These are phyloP conservation scores for Dothiorella sarmentorum DNA, from an alignment of 2,329 filamentous ascomycete species.

Conservation along the genomic window DNA sequence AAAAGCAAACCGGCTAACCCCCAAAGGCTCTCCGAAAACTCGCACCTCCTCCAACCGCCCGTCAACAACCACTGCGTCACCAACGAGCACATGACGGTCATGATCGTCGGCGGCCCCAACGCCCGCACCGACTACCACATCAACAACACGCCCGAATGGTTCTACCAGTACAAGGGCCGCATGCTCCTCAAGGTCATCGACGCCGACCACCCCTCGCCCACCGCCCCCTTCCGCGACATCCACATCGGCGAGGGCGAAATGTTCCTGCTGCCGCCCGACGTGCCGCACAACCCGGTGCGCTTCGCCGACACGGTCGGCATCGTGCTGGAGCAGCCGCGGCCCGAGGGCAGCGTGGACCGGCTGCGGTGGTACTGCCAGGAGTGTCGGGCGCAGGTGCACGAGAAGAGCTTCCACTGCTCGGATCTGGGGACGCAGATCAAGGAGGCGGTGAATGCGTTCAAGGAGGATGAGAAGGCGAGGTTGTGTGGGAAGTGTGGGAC, in stretches of 20 bases:
- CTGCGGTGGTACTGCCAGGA: slow-evolving; percentile 86
- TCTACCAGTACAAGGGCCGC: slow-evolving; percentile 90
- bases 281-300: slow-evolving; percentile 92
- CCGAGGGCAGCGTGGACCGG: slow-evolving; percentile 65
- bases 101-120: slow-evolving; percentile 96
- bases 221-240: slow-evolving; percentile 67
- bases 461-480: slow-evolving; percentile 63
- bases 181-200: slow-evolving; percentile 95
- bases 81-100: slow-evolving; percentile 76
- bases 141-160: slow-evolving; percentile 94
- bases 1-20: too few relatives aligned
- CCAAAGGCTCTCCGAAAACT: slow-evolving; percentile 81
- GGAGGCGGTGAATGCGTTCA: slow-evolving; percentile 79
- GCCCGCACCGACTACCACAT: slow-evolving; percentile 97
- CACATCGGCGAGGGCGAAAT: slow-evolving; percentile 89
- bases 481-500: slow-evolving; percentile 74
- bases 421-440: slow-evolving; percentile 95
- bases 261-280: slow-evolving; percentile 89
- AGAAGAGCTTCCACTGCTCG: slow-evolving; percentile 82
- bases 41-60: slow-evolving; percentile 86
- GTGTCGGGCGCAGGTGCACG: slow-evolving; percentile 73
- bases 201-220: slow-evolving; percentile 41
- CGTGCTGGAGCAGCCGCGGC: slow-evolving; percentile 82
- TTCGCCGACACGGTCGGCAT: slow-evolving; percentile 93
- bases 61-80: slow-evolving; percentile 98